These are phyloP conservation scores for Baorangia bicolor DNA, from an alignment of 768 basidiomycete genomes.

Conservation along the genomic window DNA sequence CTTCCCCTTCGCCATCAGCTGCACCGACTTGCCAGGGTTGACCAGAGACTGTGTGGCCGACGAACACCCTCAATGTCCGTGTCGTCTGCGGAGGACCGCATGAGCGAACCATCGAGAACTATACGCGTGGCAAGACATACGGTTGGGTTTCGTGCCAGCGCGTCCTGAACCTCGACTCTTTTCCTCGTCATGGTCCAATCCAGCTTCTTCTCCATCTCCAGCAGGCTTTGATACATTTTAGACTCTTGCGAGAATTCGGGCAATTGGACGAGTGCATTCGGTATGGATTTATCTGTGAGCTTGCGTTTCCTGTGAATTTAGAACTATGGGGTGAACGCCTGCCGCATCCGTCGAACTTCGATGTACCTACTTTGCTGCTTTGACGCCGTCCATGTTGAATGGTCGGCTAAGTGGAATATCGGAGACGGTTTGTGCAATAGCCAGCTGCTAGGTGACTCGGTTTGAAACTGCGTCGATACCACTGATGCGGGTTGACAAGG, in stretches of 20 bases:
- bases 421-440: neutral
- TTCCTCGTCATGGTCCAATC: slow-evolving; percentile 96
- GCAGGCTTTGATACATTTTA: slow-evolving; percentile 78
- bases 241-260: slow-evolving; percentile 81
- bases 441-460: too few relatives aligned
- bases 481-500: neutral
- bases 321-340: neutral
- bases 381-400: slow-evolving; percentile 29
- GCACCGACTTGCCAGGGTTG: slow-evolving; percentile 79
- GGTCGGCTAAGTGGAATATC: neutral
- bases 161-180: slow-evolving; percentile 86
- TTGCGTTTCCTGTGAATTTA: slow-evolving; percentile 60
- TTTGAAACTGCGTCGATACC: neutral
- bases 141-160: slow-evolving; percentile 69
- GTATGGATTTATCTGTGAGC: slow-evolving; percentile 75
- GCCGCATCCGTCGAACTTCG: neutral
- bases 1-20: slow-evolving; percentile 32
- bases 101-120: neutral
- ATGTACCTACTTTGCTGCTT: slow-evolving; percentile 34
- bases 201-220: slow-evolving; percentile 86
- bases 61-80: slow-evolving; percentile 79
- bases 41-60: slow-evolving; percentile 84
- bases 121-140: slow-evolving; percentile 28
- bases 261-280: slow-evolving; percentile 71
- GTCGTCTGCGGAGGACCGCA: slow-evolving; percentile 54